A percentile compares a stretch with the other conserved stretches of the same genome.
Conservation (phyloP, 306 rosid species). For the Trichosanthes cucumerina region DNA sequence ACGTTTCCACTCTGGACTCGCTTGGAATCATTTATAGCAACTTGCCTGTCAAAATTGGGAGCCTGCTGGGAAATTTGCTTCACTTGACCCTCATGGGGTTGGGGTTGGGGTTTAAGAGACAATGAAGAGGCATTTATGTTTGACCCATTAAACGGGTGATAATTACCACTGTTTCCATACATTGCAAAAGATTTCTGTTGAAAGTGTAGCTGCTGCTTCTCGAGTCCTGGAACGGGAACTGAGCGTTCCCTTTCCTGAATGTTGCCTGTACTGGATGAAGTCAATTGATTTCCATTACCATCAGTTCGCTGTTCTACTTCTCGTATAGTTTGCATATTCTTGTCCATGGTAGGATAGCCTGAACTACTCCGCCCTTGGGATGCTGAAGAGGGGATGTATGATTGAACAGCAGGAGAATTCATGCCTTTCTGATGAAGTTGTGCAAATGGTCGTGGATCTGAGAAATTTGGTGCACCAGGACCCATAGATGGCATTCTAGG, state of each 20-base stretch:
- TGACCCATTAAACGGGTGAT: slow-evolving; percentile 50
- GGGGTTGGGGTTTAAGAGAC: slow-evolving; percentile 49
- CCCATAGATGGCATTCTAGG: slow-evolving; percentile 47
- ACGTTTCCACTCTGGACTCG: slow-evolving; percentile 57
- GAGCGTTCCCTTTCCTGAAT: slow-evolving; percentile 58
- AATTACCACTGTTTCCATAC: slow-evolving; percentile 53
- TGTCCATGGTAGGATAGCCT: slow-evolving; percentile 31
- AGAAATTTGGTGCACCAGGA: slow-evolving; percentile 43
- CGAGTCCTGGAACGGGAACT: slow-evolving; percentile 48
- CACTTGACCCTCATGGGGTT: slow-evolving; percentile 51
- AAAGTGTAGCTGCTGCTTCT: slow-evolving; percentile 38
- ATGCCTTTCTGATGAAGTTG: slow-evolving; percentile 62
- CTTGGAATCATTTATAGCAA: slow-evolving; percentile 45
- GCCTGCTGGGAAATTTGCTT: slow-evolving; percentile 56
- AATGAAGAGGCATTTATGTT: slow-evolving; percentile 37
- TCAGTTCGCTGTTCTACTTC: slow-evolving; percentile 30
- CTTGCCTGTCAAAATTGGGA: slow-evolving; percentile 49
- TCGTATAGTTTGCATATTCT: slow-evolving; percentile 34
- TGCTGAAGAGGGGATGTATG: slow-evolving; percentile 39
- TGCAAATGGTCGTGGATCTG: slow-evolving; percentile 61
- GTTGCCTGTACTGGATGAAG: slow-evolving; percentile 39
- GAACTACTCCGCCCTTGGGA: slow-evolving; percentile 33
- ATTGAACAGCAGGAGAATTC: slow-evolving; percentile 44
- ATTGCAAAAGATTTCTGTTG: slow-evolving; percentile 37
- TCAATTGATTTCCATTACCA: slow-evolving; percentile 26